Evolutionary conservation across 2,329 filamentous ascomycete species (phyloP).

Genomic region (Fusarium nanum): DNA sequence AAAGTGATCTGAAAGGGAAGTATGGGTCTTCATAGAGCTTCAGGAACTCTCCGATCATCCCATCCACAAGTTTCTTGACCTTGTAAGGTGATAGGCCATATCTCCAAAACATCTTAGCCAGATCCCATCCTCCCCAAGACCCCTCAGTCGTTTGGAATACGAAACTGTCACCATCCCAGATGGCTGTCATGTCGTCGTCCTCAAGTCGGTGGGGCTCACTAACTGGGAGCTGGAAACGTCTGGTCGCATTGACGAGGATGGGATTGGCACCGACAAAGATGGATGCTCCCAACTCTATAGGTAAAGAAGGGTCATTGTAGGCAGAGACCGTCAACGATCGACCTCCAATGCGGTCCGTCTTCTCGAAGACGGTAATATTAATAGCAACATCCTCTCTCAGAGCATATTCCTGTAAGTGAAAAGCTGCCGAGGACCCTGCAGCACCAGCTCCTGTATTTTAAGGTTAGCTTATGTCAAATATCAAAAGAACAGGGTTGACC

Average conservation of each 20-base stretch:
- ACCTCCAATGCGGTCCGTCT: conserved; percentile 80
- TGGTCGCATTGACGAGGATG: conserved; percentile 80
- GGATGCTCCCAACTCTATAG: conserved; percentile 88
- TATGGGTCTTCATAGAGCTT: conserved; percentile 82
- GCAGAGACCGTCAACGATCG: conserved; percentile 86
- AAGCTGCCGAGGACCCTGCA: conserved; percentile 87
- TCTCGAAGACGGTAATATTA: conserved; percentile 91
- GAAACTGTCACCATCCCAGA: conserved; percentile 86
- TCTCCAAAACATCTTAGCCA: conserved; percentile 82
- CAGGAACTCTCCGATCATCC: conserved; percentile 77
- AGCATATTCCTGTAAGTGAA: conserved; percentile 80
- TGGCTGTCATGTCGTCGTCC: conserved; percentile 71
- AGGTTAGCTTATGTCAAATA: conserved; percentile 16
- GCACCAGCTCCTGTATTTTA: conserved; percentile 81
- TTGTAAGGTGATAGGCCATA: conserved; percentile 84
- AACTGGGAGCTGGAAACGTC: conserved; percentile 75
- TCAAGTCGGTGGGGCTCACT: conserved; percentile 58
- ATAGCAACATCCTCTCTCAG: conserved; percentile 67
- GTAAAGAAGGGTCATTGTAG: conserved; percentile 73
- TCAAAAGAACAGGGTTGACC: background rate
- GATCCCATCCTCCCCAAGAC: conserved; percentile 80
- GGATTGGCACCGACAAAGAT: conserved; percentile 90
- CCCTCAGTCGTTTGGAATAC: conserved; percentile 73
- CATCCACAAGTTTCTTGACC: conserved; percentile 77
- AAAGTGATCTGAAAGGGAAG: conserved; percentile 86